A percentile compares a stretch with the other conserved stretches of the same genome.
Conservation (phyloP, 106 monocot genomes). For the Dactylorhiza incarnata region DNA sequence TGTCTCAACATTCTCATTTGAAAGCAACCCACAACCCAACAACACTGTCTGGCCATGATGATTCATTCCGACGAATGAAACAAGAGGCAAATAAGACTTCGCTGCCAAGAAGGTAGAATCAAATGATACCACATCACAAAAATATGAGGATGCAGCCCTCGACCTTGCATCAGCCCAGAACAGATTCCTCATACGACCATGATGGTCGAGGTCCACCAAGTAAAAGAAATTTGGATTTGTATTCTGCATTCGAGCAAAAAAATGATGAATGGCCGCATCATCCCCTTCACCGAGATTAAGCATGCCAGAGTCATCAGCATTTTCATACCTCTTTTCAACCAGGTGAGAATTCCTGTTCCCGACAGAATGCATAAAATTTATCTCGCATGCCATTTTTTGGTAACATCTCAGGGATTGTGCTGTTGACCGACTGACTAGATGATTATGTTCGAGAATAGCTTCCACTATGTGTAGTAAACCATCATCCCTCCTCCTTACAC, state of each 20-base stretch:
- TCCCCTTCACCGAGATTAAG: conserved; percentile 16
- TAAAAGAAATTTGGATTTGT: conserved; percentile 25
- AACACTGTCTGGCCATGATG: conserved; percentile 25
- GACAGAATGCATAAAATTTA: not conserved
- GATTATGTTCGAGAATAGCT: conserved; percentile 20
- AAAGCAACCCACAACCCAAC: conserved; percentile 23
- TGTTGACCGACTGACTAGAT: conserved; percentile 8
- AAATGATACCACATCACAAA: conserved; percentile 20
- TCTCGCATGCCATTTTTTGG: not conserved
- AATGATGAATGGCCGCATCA: conserved; percentile 14
- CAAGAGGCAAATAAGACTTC: conserved; percentile 25
- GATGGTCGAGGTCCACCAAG: conserved; percentile 26
- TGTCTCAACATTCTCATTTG: conserved; percentile 16
- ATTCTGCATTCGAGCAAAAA: conserved; percentile 23
- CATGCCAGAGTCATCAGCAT: not conserved
- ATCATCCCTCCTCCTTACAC: conserved; percentile 5
- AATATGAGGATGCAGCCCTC: conserved; percentile 18
- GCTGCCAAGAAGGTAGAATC: conserved; percentile 25
- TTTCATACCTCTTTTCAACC: not conserved
- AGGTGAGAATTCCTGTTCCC: not conserved
- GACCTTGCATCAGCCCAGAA: conserved; percentile 31
- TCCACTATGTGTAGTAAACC: conserved; percentile 11
- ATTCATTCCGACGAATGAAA: conserved; percentile 25
- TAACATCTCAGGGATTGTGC: not conserved
- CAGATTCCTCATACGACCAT: conserved; percentile 19